Evolutionary conservation across 768 basidiomycete species (phyloP).

Genomic region (Rossbeevera mucosa): DNA sequence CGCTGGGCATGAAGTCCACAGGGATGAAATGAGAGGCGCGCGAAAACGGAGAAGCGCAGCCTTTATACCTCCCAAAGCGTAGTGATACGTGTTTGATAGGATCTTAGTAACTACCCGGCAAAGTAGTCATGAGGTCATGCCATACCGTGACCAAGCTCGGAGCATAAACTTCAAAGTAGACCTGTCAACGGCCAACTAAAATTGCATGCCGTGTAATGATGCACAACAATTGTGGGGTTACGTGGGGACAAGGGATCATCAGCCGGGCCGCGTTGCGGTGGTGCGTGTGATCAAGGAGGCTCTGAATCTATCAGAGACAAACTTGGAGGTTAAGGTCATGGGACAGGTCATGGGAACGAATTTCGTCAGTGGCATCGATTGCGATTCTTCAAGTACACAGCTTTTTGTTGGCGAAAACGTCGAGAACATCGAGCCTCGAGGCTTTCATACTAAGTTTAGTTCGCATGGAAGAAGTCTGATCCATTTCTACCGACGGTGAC

Average conservation of each 20-base stretch:
- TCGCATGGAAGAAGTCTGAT: no score
- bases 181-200: background rate
- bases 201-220: background rate
- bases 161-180: background rate
- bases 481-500: background rate
- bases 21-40: background rate
- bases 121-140: constrained; percentile 1
- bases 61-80: constrained; percentile 12
- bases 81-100: background rate
- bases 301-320: background rate
- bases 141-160: constrained; percentile 3
- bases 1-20: constrained; percentile 21
- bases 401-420: background rate
- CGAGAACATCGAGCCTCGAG: background rate
- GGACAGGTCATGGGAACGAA: background rate
- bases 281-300: background rate
- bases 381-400: background rate
- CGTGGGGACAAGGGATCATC: background rate
- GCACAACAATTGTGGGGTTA: background rate
- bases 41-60: background rate
- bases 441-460: background rate
- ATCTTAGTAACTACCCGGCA: background rate
- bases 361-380: background rate
- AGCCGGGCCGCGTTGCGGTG: background rate
- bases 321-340: background rate